These are phyloP conservation scores for Neofusicoccum kwambonambiense DNA, from an alignment of 2,329 filamentous ascomycete genomes.

Conservation along the genomic window DNA sequence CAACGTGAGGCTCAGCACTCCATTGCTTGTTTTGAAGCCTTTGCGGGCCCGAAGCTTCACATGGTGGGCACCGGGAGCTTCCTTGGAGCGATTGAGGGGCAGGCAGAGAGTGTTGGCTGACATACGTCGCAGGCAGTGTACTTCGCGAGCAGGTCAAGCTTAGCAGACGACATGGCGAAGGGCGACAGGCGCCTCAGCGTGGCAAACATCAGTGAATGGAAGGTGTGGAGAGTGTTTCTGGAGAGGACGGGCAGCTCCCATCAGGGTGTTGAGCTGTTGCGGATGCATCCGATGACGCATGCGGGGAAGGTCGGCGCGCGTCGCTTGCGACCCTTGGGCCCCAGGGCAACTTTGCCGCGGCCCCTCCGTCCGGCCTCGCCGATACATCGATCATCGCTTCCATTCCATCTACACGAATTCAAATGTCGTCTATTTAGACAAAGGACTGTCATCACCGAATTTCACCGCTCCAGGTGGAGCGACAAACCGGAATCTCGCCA, in stretches of 20 bases:
- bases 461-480: too few species aligned
- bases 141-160: constrained; percentile 25
- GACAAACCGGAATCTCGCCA: too few species aligned
- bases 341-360: constrained; percentile 9
- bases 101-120: constrained; percentile 6
- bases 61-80: neutral
- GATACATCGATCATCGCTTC: too few species aligned
- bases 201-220: neutral
- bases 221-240: neutral
- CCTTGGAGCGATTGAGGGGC: neutral
- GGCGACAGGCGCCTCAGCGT: neutral
- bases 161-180: constrained; percentile 10
- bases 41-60: neutral
- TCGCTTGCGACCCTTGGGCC: neutral
- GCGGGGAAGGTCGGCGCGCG: constrained; percentile 7
- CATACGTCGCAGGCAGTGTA: constrained; percentile 34
- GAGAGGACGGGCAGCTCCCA: neutral
- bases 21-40: too few species aligned
- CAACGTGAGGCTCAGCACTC: neutral
- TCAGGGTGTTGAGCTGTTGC: constrained; percentile 1
- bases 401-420: too few species aligned
- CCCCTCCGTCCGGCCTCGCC: neutral
- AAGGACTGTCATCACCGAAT: too few species aligned
- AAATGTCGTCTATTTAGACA: too few species aligned
- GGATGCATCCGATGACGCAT: constrained; percentile 12